A percentile compares a stretch with the other conserved stretches of the same genome.
phyloP scores from a whole-genome alignment of 805 yeast genomes.

The Monosporozyma yasuniensis region DNA sequence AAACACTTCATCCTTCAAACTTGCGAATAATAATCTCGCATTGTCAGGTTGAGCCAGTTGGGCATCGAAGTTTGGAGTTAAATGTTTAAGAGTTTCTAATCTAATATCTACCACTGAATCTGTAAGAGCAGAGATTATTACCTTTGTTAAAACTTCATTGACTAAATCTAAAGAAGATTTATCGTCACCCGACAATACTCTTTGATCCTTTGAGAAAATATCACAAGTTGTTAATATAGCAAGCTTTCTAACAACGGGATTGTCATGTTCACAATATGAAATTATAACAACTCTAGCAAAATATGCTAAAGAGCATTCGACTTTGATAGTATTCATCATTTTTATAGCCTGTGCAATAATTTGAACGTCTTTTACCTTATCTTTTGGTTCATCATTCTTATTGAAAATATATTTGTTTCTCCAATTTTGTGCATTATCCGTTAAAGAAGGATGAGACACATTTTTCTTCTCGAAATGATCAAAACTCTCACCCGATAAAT shows the following conservation, averaged over 20 bases:
- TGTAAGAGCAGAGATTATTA: constrained; percentile 74
- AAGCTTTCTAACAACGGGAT: constrained; percentile 67
- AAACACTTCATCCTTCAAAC: constrained; percentile 84
- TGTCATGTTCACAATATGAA: constrained; percentile 74
- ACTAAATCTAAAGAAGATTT: constrained; percentile 70
- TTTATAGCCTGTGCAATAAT: constrained; percentile 69
- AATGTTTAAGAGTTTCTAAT: constrained; percentile 61
- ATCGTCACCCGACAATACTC: constrained; percentile 67
- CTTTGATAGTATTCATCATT: constrained; percentile 66
- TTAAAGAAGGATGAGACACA: constrained; percentile 46
- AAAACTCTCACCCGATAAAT: constrained; percentile 73
- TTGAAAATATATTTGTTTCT: constrained; percentile 63
- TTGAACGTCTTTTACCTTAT: constrained; percentile 39
- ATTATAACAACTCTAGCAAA: constrained; percentile 79
- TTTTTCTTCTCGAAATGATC: constrained; percentile 64
- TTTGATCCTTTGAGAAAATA: constrained; percentile 68
- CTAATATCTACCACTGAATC: constrained; percentile 85
- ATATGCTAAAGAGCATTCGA: constrained; percentile 71
- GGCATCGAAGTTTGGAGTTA: constrained; percentile 74
- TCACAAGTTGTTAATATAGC: constrained; percentile 81
- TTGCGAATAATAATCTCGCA: constrained; percentile 74
- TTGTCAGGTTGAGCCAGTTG: constrained; percentile 92
- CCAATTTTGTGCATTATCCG: constrained; percentile 65
- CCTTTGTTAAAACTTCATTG: constrained; percentile 71
- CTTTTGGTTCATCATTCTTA: constrained; percentile 46